Percentiles rank a stretch among this genome's conserved stretches.
Evolutionary conservation across 2,329 filamentous ascomycete genomes (phyloP).

Genomic region (Parascedosporium putredinis): DNA sequence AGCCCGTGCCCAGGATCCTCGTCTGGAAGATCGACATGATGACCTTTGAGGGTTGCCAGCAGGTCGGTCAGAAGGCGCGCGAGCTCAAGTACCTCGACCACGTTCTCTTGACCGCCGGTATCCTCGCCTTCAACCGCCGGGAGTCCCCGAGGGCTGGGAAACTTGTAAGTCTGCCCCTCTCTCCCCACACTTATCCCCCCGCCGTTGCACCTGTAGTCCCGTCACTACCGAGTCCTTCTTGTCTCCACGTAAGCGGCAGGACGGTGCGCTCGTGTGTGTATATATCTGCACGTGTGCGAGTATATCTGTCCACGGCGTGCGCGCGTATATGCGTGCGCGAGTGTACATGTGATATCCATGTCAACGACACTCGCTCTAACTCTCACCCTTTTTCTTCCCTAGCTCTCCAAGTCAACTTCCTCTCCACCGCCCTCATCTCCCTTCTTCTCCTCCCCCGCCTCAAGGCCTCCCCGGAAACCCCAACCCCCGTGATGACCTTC

Average conservation of each 20-base stretch:
- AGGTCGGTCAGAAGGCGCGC: slow-evolving; percentile 18
- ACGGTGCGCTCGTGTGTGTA: too few species aligned
- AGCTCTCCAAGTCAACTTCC: slow-evolving; percentile 26
- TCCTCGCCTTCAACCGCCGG: slow-evolving; percentile 24
- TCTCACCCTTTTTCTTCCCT: too few species aligned
- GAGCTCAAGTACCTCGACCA: slow-evolving; percentile 22
- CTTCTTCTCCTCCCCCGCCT: slow-evolving; percentile 23
- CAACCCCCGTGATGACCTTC: slow-evolving; percentile 25
- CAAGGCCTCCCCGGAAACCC: slow-evolving; percentile 22
- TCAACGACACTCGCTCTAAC: too few species aligned
- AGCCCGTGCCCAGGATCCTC: slow-evolving; percentile 20
- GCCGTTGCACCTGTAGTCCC: too few species aligned
- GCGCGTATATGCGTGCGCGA: too few species aligned
- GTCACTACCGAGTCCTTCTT: too few species aligned
- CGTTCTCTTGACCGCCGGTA: slow-evolving; percentile 25
- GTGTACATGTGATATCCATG: too few species aligned
- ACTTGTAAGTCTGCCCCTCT: slow-evolving; percentile 18
- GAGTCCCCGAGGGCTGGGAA: slow-evolving; percentile 29
- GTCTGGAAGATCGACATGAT: slow-evolving; percentile 27
- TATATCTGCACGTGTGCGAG: too few species aligned
- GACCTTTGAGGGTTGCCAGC: slow-evolving; percentile 23
- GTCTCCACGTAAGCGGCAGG: too few species aligned
- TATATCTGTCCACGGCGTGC: too few species aligned
- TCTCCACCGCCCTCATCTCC: slow-evolving; percentile 23
- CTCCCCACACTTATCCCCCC: neutral